phyloP scores from a whole-genome alignment of 345 rosid species.

The Populus ilicifolia region DNA sequence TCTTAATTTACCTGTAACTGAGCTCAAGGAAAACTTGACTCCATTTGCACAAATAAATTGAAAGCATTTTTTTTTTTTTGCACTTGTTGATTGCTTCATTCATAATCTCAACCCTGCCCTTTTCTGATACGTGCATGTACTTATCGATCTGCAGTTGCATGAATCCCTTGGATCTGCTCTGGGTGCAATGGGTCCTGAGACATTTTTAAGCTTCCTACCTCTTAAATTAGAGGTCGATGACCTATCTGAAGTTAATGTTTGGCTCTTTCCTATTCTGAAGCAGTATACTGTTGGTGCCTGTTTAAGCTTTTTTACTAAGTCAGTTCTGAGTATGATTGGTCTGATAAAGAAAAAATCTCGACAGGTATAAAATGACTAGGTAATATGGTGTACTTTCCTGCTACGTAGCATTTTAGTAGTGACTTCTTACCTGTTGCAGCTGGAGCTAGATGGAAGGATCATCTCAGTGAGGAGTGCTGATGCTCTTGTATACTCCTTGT shows the following conservation, averaged over 20 bases:
- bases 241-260: slow-evolving; percentile 76
- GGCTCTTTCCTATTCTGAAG: slow-evolving; percentile 95
- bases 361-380: slow-evolving; percentile 38
- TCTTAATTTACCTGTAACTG: neutral
- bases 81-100: neutral
- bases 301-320: slow-evolving; percentile 64
- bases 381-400: neutral
- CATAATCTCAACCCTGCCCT: neutral
- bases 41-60: neutral
- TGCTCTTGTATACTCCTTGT: slow-evolving; percentile 67
- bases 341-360: slow-evolving; percentile 53
- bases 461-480: slow-evolving; percentile 60
- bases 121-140: slow-evolving; percentile 16
- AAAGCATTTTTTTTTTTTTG: neutral
- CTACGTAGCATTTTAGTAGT: slow-evolving; percentile 11
- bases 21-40: neutral
- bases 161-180: slow-evolving; percentile 91
- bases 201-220: slow-evolving; percentile 62
- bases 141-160: slow-evolving; percentile 56
- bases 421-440: slow-evolving; percentile 45
- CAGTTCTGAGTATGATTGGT: slow-evolving; percentile 49
- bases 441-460: slow-evolving; percentile 63
- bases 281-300: slow-evolving; percentile 80
- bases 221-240: slow-evolving; percentile 74
- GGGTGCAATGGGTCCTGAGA: slow-evolving; percentile 92